Percentiles rank a stretch among this genome's conserved stretches.
Conservation (phyloP, 495 filamentous ascomycete species). For the Penicillium angulare region DNA sequence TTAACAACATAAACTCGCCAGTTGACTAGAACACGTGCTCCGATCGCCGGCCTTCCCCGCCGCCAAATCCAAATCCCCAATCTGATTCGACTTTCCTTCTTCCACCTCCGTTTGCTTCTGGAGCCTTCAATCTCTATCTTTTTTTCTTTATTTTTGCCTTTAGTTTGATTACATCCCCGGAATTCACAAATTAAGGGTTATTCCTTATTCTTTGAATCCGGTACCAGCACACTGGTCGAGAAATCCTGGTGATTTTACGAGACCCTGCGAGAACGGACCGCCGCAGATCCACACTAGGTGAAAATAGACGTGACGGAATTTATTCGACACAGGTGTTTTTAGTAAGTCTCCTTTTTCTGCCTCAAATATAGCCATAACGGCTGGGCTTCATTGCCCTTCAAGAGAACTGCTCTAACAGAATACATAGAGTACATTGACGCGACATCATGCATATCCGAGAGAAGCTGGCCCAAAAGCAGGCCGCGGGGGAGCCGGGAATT, state of each 20-base stretch:
- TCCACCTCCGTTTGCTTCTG: conserved; percentile 11
- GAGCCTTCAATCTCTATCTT: conserved; percentile 1
- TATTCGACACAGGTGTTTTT: no score
- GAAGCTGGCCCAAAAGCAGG: conserved; percentile 82
- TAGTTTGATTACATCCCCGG: no score
- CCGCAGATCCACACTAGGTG: conserved; percentile 2
- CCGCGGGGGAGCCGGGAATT: conserved; percentile 75
- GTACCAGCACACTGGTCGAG: conserved; percentile 11
- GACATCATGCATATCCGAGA: conserved; percentile 80
- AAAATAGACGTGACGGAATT: neutral
- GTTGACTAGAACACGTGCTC: conserved; percentile 27
- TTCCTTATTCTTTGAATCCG: neutral
- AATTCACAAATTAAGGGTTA: no score
- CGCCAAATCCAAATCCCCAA: conserved; percentile 12
- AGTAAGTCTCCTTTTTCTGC: no score
- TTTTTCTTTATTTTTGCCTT: neutral
- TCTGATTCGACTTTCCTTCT: neutral
- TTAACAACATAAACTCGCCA: neutral
- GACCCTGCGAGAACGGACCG: conserved; percentile 12
- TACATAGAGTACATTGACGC: conserved; percentile 16
- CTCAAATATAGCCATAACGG: no score
- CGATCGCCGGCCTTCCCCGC: conserved; percentile 26
- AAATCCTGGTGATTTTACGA: conserved; percentile 19
- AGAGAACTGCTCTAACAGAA: no score
- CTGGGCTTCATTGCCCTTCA: no score